phyloP scores from a whole-genome alignment of 2,329 filamentous ascomycete genomes.

The Calonectria pteridis region DNA sequence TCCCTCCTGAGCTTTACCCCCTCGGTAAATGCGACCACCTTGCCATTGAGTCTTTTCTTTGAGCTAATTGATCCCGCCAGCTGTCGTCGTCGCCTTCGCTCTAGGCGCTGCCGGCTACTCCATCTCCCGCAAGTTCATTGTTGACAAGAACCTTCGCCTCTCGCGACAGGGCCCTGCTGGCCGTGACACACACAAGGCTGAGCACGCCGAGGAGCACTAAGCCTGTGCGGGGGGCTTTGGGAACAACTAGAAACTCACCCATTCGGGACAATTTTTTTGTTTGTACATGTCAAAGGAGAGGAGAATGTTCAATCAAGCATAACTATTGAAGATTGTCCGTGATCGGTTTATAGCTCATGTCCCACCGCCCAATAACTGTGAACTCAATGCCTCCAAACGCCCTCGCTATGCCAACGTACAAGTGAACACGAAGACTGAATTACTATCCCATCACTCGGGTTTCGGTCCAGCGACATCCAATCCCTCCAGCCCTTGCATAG shows the following conservation, averaged over 20 bases:
- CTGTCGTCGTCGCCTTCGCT: conserved; percentile 89
- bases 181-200: conserved; percentile 43
- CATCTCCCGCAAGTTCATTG: conserved; percentile 81
- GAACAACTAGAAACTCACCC: conserved; percentile 34
- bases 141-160: conserved; percentile 94
- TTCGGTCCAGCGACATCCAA: conserved; percentile 95
- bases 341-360: conserved; percentile 42
- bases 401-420: conserved; percentile 58
- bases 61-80: conserved; percentile 59
- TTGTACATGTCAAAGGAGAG: conserved; percentile 45
- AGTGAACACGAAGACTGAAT: conserved; percentile 34
- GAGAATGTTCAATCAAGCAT: conserved; percentile 40
- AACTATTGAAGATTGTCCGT: conserved; percentile 42
- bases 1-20: conserved; percentile 94
- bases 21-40: conserved; percentile 73
- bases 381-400: conserved; percentile 53
- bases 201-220: conserved; percentile 49
- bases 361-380: conserved; percentile 34
- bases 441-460: conserved; percentile 64
- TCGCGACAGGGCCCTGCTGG: conserved; percentile 72
- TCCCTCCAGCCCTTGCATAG: conserved; percentile 95
- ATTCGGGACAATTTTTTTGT: conserved; percentile 27
- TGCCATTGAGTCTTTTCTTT: conserved; percentile 32
- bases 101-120: conserved; percentile 87
- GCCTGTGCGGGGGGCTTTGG: conserved; percentile 23